These are phyloP conservation scores for Vararia minispora DNA, from an alignment of 768 basidiomycete genomes.

Conservation along the genomic window DNA sequence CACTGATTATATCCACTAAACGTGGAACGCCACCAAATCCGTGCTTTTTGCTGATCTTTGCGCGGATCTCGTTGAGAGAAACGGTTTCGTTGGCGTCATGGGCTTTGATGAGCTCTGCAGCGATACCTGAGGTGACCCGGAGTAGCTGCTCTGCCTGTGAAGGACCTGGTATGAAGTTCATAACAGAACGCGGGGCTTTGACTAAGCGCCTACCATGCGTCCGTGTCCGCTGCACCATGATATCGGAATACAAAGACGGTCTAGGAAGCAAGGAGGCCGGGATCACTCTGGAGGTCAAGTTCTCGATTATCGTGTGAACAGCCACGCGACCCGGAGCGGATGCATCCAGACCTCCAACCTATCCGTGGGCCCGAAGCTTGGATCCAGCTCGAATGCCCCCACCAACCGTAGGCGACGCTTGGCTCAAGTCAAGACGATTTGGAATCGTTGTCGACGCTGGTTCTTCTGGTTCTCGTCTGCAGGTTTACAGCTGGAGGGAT, in stretches of 20 bases:
- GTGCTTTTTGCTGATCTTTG: constrained; percentile 84
- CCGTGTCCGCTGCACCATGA: constrained; percentile 32
- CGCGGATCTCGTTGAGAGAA: constrained; percentile 80
- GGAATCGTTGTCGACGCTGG: constrained; percentile 98
- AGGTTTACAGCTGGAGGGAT: constrained; percentile 96
- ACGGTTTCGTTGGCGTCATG: constrained; percentile 69
- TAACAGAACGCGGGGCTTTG: not conserved
- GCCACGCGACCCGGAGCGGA: not conserved
- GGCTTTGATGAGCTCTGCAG: constrained; percentile 84
- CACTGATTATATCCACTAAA: constrained; percentile 95
- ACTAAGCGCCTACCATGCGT: constrained; percentile 21
- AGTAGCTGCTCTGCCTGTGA: constrained; percentile 88
- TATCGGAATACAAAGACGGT: constrained; percentile 1
- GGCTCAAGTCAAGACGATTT: constrained; percentile 74
- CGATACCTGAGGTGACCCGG: constrained; percentile 89
- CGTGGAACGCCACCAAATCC: constrained; percentile 80
- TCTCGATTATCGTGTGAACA: not conserved
- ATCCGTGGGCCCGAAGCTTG: too few relatives aligned
- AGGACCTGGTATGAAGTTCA: constrained; percentile 34
- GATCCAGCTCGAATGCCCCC: too few relatives aligned
- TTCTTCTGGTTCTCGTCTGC: constrained; percentile 90
- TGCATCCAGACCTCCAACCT: constrained; percentile 1
- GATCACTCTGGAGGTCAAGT: too few relatives aligned
- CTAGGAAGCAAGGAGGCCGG: too few relatives aligned
- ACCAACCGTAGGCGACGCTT: constrained; percentile 56